These are phyloP conservation scores for Aspergillus sp. DNA, from an alignment of 2,329 filamentous ascomycete genomes.

Conservation along the genomic window DNA sequence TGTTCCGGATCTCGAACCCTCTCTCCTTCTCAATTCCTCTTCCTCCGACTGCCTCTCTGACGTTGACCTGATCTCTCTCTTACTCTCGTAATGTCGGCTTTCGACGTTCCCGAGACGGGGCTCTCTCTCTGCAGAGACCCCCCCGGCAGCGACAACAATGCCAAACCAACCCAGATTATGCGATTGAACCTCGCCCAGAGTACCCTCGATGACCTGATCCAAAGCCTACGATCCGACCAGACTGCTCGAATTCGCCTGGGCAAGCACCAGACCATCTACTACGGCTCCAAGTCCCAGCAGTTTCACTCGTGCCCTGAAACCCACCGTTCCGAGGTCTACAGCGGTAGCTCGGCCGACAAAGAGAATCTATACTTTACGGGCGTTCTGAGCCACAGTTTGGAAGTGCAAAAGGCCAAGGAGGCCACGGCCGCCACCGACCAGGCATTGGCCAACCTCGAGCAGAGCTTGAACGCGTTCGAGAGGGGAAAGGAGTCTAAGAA, in stretches of 20 bases:
- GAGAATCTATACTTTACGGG: constrained; percentile 52
- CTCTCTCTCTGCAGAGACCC: constrained; percentile 35
- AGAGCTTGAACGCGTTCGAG: constrained; percentile 55
- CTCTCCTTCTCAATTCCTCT: constrained; percentile 10
- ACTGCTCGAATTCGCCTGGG: constrained; percentile 43
- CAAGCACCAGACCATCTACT: constrained; percentile 51
- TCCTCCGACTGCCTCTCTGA: constrained; percentile 2
- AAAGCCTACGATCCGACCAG: constrained; percentile 37
- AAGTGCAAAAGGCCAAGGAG: constrained; percentile 51
- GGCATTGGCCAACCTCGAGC: constrained; percentile 56
- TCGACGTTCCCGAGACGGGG: constrained; percentile 35
- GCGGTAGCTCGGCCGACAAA: constrained; percentile 35
- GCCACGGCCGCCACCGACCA: constrained; percentile 54
- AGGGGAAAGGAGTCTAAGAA: constrained; percentile 59
- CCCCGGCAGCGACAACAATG: constrained; percentile 21
- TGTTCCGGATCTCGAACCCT: constrained; percentile 15
- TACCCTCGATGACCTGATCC: constrained; percentile 43
- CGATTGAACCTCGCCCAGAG: constrained; percentile 41
- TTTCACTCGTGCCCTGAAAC: constrained; percentile 51
- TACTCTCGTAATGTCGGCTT: constrained; percentile 25
- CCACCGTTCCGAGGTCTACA: constrained; percentile 56
- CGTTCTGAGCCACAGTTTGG: constrained; percentile 53
- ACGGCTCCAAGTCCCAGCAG: constrained; percentile 52
- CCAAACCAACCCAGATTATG: constrained; percentile 40
- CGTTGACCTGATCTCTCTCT: constrained; percentile 4